These are phyloP conservation scores for Alternaria hordeiaustralica DNA, from an alignment of 2,329 filamentous ascomycete species.

Conservation along the genomic window DNA sequence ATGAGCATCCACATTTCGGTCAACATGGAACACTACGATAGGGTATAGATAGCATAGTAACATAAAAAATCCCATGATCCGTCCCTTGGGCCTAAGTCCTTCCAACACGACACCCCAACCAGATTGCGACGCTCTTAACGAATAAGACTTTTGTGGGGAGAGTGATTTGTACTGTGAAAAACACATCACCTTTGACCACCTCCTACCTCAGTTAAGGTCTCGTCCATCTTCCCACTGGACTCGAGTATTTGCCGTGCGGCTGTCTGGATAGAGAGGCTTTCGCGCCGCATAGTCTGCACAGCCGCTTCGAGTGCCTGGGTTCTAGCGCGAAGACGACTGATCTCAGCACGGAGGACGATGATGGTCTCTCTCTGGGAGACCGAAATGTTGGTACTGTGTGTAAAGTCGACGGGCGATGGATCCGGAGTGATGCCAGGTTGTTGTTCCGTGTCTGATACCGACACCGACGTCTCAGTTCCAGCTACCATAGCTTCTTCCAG, in stretches of 20 bases:
- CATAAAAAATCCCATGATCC: not conserved
- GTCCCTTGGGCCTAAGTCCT: not conserved
- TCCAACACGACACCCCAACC: not conserved
- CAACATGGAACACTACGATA: not conserved
- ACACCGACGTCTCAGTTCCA: constrained; percentile 11
- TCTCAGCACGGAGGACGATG: constrained; percentile 40
- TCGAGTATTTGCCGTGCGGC: constrained; percentile 34
- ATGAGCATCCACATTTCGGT: not conserved
- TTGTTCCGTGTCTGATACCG: not conserved
- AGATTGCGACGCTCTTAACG: not conserved
- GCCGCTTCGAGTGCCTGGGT: constrained; percentile 37
- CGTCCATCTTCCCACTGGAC: constrained; percentile 35
- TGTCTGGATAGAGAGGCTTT: constrained; percentile 37
- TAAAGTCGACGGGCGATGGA: not conserved
- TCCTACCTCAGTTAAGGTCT: constrained; percentile 14
- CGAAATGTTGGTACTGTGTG: not conserved
- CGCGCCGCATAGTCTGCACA: constrained; percentile 33
- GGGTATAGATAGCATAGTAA: not conserved
- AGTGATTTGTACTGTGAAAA: not conserved
- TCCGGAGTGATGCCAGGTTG: not conserved
- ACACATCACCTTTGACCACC: not conserved
- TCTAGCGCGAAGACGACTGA: constrained; percentile 36
- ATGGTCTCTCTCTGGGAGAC: constrained; percentile 33
- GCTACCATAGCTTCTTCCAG: constrained; percentile 46
- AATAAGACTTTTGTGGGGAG: not conserved